Base-by-base conservation (phyloP, 2,329 filamentous ascomycete genomes). In the Cercospora beticola region DNA sequence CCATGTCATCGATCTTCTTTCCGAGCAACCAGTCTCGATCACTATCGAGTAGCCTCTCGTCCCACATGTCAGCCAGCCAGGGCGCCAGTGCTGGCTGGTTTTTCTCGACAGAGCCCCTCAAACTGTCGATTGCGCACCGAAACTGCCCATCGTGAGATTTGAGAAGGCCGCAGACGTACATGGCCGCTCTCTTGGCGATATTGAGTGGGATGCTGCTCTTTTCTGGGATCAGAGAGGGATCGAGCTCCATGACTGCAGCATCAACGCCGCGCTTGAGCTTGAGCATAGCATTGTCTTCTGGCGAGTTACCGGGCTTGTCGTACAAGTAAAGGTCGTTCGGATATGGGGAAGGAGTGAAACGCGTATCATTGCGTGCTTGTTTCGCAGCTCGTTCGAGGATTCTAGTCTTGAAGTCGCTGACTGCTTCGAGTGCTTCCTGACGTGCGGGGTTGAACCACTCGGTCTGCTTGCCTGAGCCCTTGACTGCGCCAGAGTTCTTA, bases 351-450 rank as follows among this genome's bases (percentile, higher is more conserved):
- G 54, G 62, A 1, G 33, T 59, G 54, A 65, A 65, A 0, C 18
- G 62, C 26, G 62, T 65, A 6, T 65, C 62, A n/a, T 65, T 65
- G 31, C 54, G 33, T 26, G 62, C 54, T 43, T 59, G 31, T 12
- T 46, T 59, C 9, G 62, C 62, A 65, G 54, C 62, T 26, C 62
- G 62, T 65, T 65, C 52, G 52, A 65, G 62, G 54, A 65, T 46
- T 65, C 54, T 65, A 59, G 31, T 59, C 54, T 65, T 65, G 62
- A 65, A 65, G 30, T 59, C 33, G 31, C 52, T 58, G 33, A 65
- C 62, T 46, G 52, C 62, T 33, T 65, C 62, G 30, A 65, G 54
- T 4, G 62, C 62, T 59, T 58, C 62, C 40, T 65, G 30, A 18
- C 62, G 52, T 26, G 52, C 54, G n/a, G 54, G 30, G n/a, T 65